These are phyloP conservation scores for Pyrus hybrid DNA, from an alignment of 331 rosid genomes.

Conservation along the genomic window DNA sequence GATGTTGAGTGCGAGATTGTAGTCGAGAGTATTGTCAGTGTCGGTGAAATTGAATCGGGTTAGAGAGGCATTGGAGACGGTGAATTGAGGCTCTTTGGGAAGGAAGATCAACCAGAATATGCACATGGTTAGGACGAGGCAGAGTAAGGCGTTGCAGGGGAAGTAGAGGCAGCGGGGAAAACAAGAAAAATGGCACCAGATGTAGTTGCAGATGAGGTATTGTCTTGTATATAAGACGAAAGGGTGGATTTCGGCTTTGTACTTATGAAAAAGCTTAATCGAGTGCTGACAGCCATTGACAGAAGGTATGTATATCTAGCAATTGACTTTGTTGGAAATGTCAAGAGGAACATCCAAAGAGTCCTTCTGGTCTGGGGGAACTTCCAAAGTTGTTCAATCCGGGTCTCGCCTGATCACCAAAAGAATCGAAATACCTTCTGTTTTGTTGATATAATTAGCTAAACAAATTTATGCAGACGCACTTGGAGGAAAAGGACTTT, in stretches of 20 bases:
- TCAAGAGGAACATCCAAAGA: background rate
- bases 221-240: background rate
- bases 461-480: background rate
- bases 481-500: background rate
- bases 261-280: background rate
- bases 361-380: background rate
- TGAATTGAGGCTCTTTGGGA: constrained; percentile 31
- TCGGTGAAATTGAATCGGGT: constrained; percentile 8
- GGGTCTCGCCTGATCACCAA: background rate
- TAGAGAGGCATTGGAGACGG: constrained; percentile 16
- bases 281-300: background rate
- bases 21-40: constrained; percentile 4
- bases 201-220: background rate
- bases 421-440: background rate
- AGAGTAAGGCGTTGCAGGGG: background rate
- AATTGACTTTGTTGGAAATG: background rate
- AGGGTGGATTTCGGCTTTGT: background rate
- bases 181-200: background rate
- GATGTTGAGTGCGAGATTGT: constrained; percentile 23
- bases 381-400: background rate
- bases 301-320: background rate
- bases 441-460: background rate
- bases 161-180: background rate
- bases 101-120: constrained; percentile 57
- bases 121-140: constrained; percentile 3